A percentile compares a stretch with the other conserved stretches of the same genome.
phyloP scores from a whole-genome alignment of 2,329 filamentous ascomycete genomes.

The Penicillium psychrosexuale region DNA sequence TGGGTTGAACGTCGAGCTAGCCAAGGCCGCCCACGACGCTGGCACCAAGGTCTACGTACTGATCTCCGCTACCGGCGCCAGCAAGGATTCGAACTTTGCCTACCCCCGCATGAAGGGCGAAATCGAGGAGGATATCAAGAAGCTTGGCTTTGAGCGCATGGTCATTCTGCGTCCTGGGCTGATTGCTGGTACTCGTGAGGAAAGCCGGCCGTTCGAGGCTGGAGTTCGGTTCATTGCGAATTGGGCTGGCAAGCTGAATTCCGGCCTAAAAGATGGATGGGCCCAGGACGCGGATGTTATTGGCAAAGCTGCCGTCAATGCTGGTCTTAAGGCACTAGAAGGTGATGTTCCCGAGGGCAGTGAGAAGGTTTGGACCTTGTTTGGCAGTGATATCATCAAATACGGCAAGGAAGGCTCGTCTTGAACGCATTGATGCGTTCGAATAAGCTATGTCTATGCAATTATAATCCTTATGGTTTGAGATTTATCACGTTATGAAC shows the following conservation, averaged over 20 bases:
- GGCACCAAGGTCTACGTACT: conserved; percentile 75
- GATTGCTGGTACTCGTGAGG: conserved; percentile 68
- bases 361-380: conserved; percentile 42
- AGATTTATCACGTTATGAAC: not conserved
- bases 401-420: conserved; percentile 19
- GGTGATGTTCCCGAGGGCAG: conserved; percentile 39
- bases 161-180: conserved; percentile 72
- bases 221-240: conserved; percentile 56
- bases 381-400: conserved; percentile 39
- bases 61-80: conserved; percentile 59
- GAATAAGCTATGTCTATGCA: not conserved
- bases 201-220: conserved; percentile 58
- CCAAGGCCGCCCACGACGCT: conserved; percentile 67
- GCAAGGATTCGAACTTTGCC: conserved; percentile 51
- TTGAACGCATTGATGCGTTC: not conserved
- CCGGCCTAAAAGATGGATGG: conserved; percentile 59
- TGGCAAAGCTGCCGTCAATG: conserved; percentile 43
- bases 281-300: conserved; percentile 74
- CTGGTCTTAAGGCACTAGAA: conserved; percentile 40
- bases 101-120: conserved; percentile 78
- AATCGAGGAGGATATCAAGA: conserved; percentile 73
- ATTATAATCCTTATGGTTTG: not conserved
- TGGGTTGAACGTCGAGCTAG: conserved; percentile 78
- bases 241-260: conserved; percentile 53
- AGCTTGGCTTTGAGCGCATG: conserved; percentile 70